Conservation (phyloP, 2,329 filamentous ascomycete species). For the Geoglossum cookeanum region DNA sequence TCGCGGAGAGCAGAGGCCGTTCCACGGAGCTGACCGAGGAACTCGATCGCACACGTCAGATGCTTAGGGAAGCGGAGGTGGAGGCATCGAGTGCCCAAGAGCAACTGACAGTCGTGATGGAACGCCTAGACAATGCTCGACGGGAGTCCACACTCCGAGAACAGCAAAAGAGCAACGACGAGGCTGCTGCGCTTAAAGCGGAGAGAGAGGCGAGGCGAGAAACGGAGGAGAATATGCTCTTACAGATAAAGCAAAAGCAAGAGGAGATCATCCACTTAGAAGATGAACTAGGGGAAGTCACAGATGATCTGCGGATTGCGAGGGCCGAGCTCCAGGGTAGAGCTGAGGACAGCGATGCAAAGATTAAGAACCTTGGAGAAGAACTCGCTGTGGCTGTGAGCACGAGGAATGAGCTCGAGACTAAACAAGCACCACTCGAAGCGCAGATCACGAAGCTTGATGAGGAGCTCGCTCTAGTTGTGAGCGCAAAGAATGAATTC, state of each 20-base stretch:
- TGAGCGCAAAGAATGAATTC: slow-evolving; percentile 11
- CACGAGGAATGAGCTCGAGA: too few relatives aligned
- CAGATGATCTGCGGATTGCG: slow-evolving; percentile 12
- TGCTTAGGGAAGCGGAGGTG: slow-evolving; percentile 34
- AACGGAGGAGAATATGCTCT: slow-evolving; percentile 16
- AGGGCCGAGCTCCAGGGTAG: slow-evolving; percentile 12
- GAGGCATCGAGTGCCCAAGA: slow-evolving; percentile 22
- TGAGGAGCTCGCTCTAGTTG: slow-evolving; percentile 12
- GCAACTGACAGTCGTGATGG: slow-evolving; percentile 23
- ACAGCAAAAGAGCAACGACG: slow-evolving; percentile 17
- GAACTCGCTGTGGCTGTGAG: too few relatives aligned
- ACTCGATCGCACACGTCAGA: slow-evolving; percentile 41
- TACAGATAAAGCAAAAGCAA: slow-evolving; percentile 7
- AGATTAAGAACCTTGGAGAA: too few relatives aligned
- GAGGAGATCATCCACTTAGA: slow-evolving; percentile 20
- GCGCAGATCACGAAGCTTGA: slow-evolving; percentile 14
- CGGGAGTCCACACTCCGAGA: slow-evolving; percentile 19
- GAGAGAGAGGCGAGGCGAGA: slow-evolving; percentile 12
- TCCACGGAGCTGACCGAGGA: slow-evolving; percentile 24
- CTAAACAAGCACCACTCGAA: too few relatives aligned
- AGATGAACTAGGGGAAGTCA: slow-evolving; percentile 30
- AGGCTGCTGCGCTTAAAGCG: slow-evolving; percentile 14
- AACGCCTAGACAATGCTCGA: slow-evolving; percentile 24
- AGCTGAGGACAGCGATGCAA: slow-evolving; percentile 10
- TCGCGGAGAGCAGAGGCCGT: slow-evolving; percentile 9